These are phyloP conservation scores for Physcomitrellopsis africana DNA, from an alignment of 225 moss, liverwort and hornwort genomes.

Conservation along the genomic window DNA sequence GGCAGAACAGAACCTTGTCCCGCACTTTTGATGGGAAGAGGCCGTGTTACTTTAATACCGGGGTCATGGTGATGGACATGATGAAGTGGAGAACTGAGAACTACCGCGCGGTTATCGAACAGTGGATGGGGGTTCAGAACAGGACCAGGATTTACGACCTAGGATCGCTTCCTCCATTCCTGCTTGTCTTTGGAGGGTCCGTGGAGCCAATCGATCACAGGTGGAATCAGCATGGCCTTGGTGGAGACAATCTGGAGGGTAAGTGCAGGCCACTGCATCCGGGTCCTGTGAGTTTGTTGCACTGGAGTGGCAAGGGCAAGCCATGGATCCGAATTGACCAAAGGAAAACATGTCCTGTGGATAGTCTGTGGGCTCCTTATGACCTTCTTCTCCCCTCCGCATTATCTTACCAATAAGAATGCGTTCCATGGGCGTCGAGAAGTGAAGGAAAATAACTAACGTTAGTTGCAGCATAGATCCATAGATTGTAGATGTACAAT, in stretches of 20 bases:
- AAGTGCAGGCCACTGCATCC: conserved; percentile 80
- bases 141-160: conserved; percentile 82
- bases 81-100: conserved; percentile 73
- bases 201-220: conserved; percentile 88
- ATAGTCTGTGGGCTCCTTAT: conserved; percentile 64
- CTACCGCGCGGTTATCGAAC: conserved; percentile 72
- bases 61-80: conserved; percentile 95
- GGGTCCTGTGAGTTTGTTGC: conserved; percentile 88
- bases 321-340: conserved; percentile 60
- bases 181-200: conserved; percentile 80
- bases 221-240: conserved; percentile 92
- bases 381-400: conserved; percentile 58
- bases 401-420: conserved; percentile 47
- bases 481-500: conserved; percentile 49
- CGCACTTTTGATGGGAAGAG: conserved; percentile 65
- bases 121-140: conserved; percentile 91
- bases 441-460: conserved; percentile 44
- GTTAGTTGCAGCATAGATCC: conserved; percentile 26
- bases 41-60: conserved; percentile 92
- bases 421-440: conserved; percentile 33
- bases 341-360: conserved; percentile 55
- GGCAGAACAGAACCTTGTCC: conserved; percentile 58
- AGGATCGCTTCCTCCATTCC: conserved; percentile 85
- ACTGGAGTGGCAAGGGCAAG: conserved; percentile 96
- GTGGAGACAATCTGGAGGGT: conserved; percentile 84